A percentile compares a stretch with the other conserved stretches of the same genome.
Conservation (phyloP, 257 asterid genomes). For the Ehretia macrophylla region DNA sequence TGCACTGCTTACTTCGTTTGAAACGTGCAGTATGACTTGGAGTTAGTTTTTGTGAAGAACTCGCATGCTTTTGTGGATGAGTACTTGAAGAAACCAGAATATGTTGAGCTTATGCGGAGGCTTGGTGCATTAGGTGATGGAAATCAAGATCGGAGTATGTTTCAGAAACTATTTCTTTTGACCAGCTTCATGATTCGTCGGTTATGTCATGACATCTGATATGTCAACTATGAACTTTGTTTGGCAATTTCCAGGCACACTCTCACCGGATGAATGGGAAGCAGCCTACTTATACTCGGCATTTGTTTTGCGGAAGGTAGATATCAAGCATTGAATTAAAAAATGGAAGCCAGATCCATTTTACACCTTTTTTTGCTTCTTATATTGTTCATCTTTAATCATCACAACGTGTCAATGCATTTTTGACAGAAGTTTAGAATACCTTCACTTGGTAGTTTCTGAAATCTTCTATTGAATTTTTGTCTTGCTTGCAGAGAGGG, state of each 20-base stretch:
- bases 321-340: background rate
- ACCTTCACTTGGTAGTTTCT: background rate
- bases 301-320: constrained; percentile 78
- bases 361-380: no score
- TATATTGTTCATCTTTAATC: background rate
- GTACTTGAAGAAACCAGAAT: constrained; percentile 82
- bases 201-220: background rate
- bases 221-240: background rate
- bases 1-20: background rate
- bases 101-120: constrained; percentile 83
- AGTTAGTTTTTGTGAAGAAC: constrained; percentile 80
- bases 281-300: constrained; percentile 84
- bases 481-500: constrained; percentile 52
- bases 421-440: background rate
- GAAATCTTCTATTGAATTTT: background rate
- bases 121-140: constrained; percentile 96
- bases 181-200: background rate
- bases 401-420: background rate
- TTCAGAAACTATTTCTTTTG: background rate
- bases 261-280: constrained; percentile 96
- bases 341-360: no score
- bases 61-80: constrained; percentile 81
- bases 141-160: constrained; percentile 74
- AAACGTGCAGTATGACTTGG: constrained; percentile 67
- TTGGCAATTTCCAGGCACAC: constrained; percentile 49